Base-by-base conservation (phyloP, 164 flowering plant species). In the Tinospora cordifolia region DNA sequence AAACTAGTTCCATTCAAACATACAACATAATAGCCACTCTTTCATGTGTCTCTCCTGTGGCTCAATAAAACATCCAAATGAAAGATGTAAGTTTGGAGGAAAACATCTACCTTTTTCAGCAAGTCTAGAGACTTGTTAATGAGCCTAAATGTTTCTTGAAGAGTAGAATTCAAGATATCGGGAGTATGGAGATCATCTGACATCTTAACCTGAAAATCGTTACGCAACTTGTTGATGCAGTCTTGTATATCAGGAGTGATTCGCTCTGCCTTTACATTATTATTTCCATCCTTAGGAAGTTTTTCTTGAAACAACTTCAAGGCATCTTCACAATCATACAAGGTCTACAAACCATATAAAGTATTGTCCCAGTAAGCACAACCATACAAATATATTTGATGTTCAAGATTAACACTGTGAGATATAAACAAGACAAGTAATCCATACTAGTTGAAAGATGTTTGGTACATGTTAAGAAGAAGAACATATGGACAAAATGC, bases 141-240 rank as follows among this genome's bases (percentile, higher is more conserved):
- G 65, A 83, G 71, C 80, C 77, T 88, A 73, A 92, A 72, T 27
- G 84, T 84, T 14, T 90, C 96, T 68, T 74, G 77, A 67, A 88
- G 83, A 67, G 88, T 74, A 71, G 83, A 81, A 70, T 77, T 87
- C 72, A 90, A 70, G 34, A 89, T 69, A 4, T 77, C 83, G 1
- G 85, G 74, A 25, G 92, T 86, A 68, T 83, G 90, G 82, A 92
- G 67, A 77, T 92, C 97, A 87, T 90, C 94, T 19, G 91, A 81
- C 88, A 90, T 83, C 75, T 87, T 84, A 19, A 74, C 57, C 74
- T 85, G 71, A 46, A 94, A 88, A 63, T 88, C 93, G 24, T 38
- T 74, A 2, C 58, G 86, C 63, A 92, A 81, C 66, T 83, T 85
- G 7, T 26, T 72, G 68, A 93, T 84, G 81, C 87, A 83, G 2